Base-by-base conservation (phyloP, 2,329 filamentous ascomycete species). In the Colletotrichum musicola region DNA sequence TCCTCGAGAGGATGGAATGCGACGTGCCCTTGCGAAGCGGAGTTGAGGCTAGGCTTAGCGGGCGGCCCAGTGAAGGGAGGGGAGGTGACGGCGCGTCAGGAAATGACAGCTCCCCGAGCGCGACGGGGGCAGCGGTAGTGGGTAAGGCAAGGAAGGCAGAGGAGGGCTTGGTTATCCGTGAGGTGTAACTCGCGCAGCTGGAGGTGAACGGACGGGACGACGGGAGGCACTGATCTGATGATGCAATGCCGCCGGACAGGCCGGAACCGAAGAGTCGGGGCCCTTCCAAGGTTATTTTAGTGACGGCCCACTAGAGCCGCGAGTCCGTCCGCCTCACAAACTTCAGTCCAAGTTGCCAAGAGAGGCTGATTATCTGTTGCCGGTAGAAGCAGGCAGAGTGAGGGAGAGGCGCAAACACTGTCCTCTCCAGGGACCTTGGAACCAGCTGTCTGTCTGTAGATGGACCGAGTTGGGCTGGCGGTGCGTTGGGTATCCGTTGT, bases 261-360 rank as follows among this genome's bases (percentile, higher is more conserved):
- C 56, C 60, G 61, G 49, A 16, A 55, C 65, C 61, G 30, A 64
- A 38, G 22, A 18, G 40, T 64, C 54, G 53, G 54, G 27, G 61
- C 49, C 63, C 49, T 64, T 25, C 22, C 22, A 25, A 25, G 22
- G 22, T 25, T 35, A 60, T 35, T 59, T 54, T 55, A 27, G 38
- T 22, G 40, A 42, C 20, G 63, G 50, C 40, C 63, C 57, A 66
- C 63, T 55, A 30, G 22, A 47, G 25, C 53, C 50, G 30, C 49
- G 42, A 56, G 51, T 20, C 57, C 40, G 44, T 42, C 18, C 10
- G 30, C 30, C 30, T 35, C 12, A 3, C 30, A 35, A 10, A 35
- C 7, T 10, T 12, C 7, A 35, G 30, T 35, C 30, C 53, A 46
- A 46, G 16, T 2, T 46, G 44, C 18, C 44, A 50, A 50, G 47